Evolutionary conservation across 345 rosid genomes (phyloP), one percentile per base, ranked within the genome.

Genomic region (Linum tenue): DNA sequence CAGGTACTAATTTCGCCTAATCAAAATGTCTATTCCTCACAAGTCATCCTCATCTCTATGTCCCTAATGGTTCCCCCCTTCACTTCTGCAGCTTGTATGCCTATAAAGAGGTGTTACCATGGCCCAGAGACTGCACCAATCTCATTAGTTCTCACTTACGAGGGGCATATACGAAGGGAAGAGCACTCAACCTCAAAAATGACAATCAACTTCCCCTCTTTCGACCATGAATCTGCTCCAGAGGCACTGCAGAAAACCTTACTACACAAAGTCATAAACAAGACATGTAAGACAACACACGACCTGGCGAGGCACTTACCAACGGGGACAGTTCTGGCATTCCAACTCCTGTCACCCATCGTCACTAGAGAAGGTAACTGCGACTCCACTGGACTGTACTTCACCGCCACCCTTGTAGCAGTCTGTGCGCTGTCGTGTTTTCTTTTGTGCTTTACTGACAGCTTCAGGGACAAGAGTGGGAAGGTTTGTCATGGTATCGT

Each of bases 401-500:
- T 57, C 38, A 57, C 60, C 22, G 60, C 60, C 36, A 37, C 37
- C 11, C 60, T 57, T 17, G 60, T 57, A 37, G 60, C 35, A 17
- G 37, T 57, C 60, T 57, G 60, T 10, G 60, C 8, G 3, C 10
- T 57, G 0, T 57, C 60, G 1, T 57, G 60, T 37, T 57, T 57
- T 37, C 60, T 57, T 2, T 22, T 37, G 60, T 57, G 60, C 60
- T 57, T 57, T 37, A 57, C 60, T 2, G 60, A 57, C 38, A 57
- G 60, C 60, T 57, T 57, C 60, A 57, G 60, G 38, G 60, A 57
- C 9, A 10, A 57, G 60, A 57, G 22, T 5, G 60, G 38, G 8
- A 17, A 12, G 8, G 60, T 57, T 37, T 57, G 60, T 37, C 22
- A 57, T 5, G 60, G 60, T 11, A 17, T 57, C 6, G 60, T 57